Percentiles rank a stretch among this genome's conserved stretches.
phyloP scores from a whole-genome alignment of 2,329 filamentous ascomycete genomes.

The Dactylonectria estremocensis region DNA sequence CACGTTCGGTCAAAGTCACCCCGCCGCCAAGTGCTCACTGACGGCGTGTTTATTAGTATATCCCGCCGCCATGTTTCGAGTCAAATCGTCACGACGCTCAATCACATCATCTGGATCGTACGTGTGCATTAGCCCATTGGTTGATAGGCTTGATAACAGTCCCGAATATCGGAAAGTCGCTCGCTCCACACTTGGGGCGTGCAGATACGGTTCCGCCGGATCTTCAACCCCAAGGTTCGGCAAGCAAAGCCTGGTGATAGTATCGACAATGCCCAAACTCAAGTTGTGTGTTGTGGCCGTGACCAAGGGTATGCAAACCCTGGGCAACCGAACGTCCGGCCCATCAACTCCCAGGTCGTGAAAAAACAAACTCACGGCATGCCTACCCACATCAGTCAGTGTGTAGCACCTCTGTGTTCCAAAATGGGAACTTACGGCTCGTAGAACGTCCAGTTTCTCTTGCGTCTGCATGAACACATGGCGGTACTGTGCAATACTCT shows the following conservation, averaged over 20 bases:
- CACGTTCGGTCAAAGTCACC: conserved; percentile 41
- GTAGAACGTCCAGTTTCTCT: conserved; percentile 79
- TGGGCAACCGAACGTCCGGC: conserved; percentile 33
- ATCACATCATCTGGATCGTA: conserved; percentile 46
- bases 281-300: conserved; percentile 41
- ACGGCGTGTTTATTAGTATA: conserved; percentile 41
- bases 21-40: conserved; percentile 40
- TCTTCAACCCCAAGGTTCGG: conserved; percentile 39
- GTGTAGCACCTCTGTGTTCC: conserved; percentile 14
- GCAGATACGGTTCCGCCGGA: conserved; percentile 35
- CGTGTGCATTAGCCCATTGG: conserved; percentile 44
- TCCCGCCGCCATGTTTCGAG: conserved; percentile 47
- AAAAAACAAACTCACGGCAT: conserved; percentile 57
- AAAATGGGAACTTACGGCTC: conserved; percentile 65
- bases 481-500: conserved; percentile 89
- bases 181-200: conserved; percentile 38
- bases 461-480: conserved; percentile 88
- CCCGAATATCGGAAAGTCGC: conserved; percentile 35
- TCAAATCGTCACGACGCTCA: conserved; percentile 41
- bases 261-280: conserved; percentile 23
- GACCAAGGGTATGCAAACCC: conserved; percentile 47
- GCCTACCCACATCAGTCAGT: conserved; percentile 49
- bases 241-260: conserved; percentile 30
- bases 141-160: conserved; percentile 42
- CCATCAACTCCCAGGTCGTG: conserved; percentile 30